phyloP scores from a whole-genome alignment of 2,329 filamentous ascomycete genomes.

The Colletotrichum viniferum region DNA sequence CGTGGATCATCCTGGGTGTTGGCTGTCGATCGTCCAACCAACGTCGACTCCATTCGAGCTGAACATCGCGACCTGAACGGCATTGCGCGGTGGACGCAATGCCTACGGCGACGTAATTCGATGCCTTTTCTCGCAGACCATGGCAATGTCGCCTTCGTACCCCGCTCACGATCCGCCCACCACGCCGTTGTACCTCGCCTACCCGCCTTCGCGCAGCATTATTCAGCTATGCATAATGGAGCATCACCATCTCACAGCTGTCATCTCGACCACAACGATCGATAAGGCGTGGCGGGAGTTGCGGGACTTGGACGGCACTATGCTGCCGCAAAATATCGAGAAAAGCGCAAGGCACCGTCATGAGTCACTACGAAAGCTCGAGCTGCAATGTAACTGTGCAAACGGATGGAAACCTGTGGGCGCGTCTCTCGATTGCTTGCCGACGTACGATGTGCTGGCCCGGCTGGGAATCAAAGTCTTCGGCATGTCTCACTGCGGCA shows the following conservation, averaged over 20 bases:
- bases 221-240: not conserved
- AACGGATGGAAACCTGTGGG: not conserved
- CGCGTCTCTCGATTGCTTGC: not conserved
- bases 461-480: not conserved
- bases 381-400: not conserved
- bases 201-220: not conserved
- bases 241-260: not conserved
- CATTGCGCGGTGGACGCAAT: not conserved
- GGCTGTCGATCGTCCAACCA: constrained; percentile 5
- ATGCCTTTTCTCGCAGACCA: not conserved
- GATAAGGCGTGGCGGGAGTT: not conserved
- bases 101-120: not conserved
- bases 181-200: not conserved
- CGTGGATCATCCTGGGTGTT: constrained; percentile 16
- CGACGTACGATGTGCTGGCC: not conserved
- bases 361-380: not conserved
- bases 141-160: not conserved
- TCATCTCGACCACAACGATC: not conserved
- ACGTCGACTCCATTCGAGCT: not conserved
- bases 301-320: not conserved
- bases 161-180: not conserved
- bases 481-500: not conserved
- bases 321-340: not conserved
- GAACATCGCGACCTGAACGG: not conserved
- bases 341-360: not conserved